Evolutionary conservation across 2,329 filamentous ascomycete species (phyloP), one percentile per base, ranked within the genome.

Genomic region (Triangularia verruculosa): DNA sequence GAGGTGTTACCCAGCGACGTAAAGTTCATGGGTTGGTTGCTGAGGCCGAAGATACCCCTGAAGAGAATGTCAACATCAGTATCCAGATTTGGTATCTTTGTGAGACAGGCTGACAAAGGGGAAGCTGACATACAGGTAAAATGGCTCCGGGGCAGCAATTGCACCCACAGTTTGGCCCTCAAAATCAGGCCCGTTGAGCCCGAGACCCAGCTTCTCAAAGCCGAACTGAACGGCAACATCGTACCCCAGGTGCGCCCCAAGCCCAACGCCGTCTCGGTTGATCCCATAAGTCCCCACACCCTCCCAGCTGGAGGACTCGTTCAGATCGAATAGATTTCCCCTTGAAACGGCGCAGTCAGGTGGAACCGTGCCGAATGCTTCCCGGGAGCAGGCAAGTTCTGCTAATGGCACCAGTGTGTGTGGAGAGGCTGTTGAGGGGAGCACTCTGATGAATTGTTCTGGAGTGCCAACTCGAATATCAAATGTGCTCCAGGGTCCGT

Each of bases 401-500:
- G 72, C 68, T 5, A 75, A 54, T 0, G 74, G 72, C 5, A 78
- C 75, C 56, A 78, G 63, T 9, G 75, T 70, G 52, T 75, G 67
- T 1, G 76, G 73, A 11, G 76, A 76, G 1, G 77, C 74, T 17
- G 77, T 79, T 27, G 77, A 78, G 9, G 78, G 70, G 12, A 78
- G 71, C 3, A 78, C 75, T 61, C 76, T 70, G 13, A 78, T 66
- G 61, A 73, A 70, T 62, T 77, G 74, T 54, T 74, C 71, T 17
- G 76, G 73, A 4, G 70, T 74, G n/a, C 77, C 77, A n/a, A 76
- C 72, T 15, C 73, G 74, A 39, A 77, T 59, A 61, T 75, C 68
- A 61, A 79, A 79, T 13, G 72, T 78, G 64, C 75, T 77, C 77
- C 76, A 78, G 20, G 73, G 73, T 17, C 77, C 77, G 62, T 79